phyloP scores from a whole-genome alignment of 163 green algal species.

The Chlamydomonas reinhardtii region DNA sequence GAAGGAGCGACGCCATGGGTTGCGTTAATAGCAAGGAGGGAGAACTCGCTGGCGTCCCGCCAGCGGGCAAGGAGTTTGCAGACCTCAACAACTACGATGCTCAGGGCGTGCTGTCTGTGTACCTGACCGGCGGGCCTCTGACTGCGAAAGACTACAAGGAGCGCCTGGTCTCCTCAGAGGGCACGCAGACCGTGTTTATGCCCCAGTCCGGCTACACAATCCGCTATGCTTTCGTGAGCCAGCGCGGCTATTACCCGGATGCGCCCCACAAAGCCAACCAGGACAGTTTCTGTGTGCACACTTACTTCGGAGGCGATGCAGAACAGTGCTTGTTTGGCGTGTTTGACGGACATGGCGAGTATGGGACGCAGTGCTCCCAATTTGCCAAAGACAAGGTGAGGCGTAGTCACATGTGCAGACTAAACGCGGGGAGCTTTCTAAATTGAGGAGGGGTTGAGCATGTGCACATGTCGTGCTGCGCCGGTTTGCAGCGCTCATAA shows the following conservation, averaged over 20 bases:
- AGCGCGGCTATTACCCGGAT: slow-evolving; percentile 93
- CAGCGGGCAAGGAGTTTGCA: slow-evolving; percentile 23
- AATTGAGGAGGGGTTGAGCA: no score
- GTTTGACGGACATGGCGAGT: slow-evolving; percentile 88
- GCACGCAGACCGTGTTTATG: slow-evolving; percentile 61
- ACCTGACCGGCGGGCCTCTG: slow-evolving; percentile 58
- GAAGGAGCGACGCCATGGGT: slow-evolving; percentile 11
- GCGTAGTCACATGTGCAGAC: not conserved
- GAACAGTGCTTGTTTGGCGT: slow-evolving; percentile 91
- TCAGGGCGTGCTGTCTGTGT: slow-evolving; percentile 25
- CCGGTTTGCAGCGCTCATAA: no score
- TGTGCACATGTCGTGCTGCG: no score
- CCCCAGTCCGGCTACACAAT: slow-evolving; percentile 66
- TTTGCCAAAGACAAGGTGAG: slow-evolving; percentile 88
- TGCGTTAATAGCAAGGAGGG: slow-evolving; percentile 44
- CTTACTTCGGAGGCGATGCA: slow-evolving; percentile 75
- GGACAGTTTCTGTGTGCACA: slow-evolving; percentile 82
- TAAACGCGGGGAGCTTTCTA: not conserved
- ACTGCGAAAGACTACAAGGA: slow-evolving; percentile 73
- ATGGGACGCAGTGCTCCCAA: slow-evolving; percentile 81
- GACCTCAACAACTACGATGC: slow-evolving; percentile 38
- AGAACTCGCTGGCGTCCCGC: not conserved
- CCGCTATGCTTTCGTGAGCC: slow-evolving; percentile 81
- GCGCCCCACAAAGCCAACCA: slow-evolving; percentile 91
- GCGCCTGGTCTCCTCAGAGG: slow-evolving; percentile 41